These are phyloP conservation scores for Staphylotrichum tortipilum DNA, from an alignment of 495 filamentous ascomycete genomes.

Conservation along the genomic window DNA sequence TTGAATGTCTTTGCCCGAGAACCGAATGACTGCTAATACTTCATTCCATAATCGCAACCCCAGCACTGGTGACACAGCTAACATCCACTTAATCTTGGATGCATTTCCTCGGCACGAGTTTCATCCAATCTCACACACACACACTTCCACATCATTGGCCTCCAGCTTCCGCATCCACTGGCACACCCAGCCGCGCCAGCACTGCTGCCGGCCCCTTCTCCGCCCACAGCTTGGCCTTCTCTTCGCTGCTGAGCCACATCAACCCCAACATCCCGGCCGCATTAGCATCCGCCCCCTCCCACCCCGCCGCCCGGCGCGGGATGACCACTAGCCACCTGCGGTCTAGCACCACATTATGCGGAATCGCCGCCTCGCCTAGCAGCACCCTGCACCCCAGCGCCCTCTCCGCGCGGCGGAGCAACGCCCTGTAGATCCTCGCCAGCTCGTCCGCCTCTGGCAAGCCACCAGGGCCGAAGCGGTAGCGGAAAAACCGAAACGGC, in stretches of 20 bases:
- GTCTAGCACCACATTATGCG: conserved; percentile 37
- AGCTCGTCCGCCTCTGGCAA: conserved; percentile 9
- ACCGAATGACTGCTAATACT: no score
- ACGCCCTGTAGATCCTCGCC: conserved; percentile 15
- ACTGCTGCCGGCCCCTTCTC: conserved; percentile 7
- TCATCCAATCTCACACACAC: no score
- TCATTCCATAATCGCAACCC: no score
- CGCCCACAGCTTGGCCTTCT: conserved; percentile 26
- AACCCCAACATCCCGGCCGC: conserved; percentile 35
- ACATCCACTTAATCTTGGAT: no score
- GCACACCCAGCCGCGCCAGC: conserved; percentile 8
- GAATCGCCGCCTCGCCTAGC: conserved; percentile 10
- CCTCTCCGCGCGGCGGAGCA: conserved; percentile 21
- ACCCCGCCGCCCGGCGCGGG: conserved; percentile 21
- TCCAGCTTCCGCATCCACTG: conserved; percentile 1
- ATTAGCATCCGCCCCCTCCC: conserved; percentile 26
- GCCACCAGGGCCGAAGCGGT: conserved; percentile 8
- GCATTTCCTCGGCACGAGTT: no score
- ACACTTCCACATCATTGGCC: no score
- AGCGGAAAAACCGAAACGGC: conserved; percentile 15
- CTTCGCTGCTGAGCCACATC: conserved; percentile 26
- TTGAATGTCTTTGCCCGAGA: no score
- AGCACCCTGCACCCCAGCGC: not conserved
- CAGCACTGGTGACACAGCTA: no score
- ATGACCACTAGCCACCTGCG: conserved; percentile 34